Evolutionary conservation across 257 asterid species (phyloP), one percentile per base, ranked within the genome.

Genomic region (Oldenlandia corymbosa): DNA sequence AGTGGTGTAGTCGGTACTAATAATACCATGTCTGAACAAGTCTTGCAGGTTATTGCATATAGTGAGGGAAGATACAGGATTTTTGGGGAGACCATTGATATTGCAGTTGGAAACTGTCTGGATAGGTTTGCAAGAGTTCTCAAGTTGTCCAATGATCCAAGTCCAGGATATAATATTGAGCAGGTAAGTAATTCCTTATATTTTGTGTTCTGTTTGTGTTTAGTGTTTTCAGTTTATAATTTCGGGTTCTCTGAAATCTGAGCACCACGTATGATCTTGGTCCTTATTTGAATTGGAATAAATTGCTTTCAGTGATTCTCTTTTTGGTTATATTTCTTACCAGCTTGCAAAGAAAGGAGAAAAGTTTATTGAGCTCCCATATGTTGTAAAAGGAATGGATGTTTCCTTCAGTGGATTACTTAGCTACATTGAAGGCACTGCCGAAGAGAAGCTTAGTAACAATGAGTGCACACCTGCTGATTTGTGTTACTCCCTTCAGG

Each of bases 81-180:
- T 65, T 91, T 91, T 30, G 97, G 97, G 34, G 97, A 91, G 81
- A 91, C 97, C 1, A 91, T 91, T 43, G 97, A 91, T 67, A 91
- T 88, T 57, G 97, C 97, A 0, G 94, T 91, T 47, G 97, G 97
- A 17, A 92, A 92, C 81, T 92, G 98, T 68, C 78, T 92, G 81
- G 99, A 92, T 70, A 82, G 99, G 73, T 92, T 92, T 81, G 99
- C 99, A n/a, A 75, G 98, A 80, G 97, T 92, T 68, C 91, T 92
- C 62, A 89, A 71, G 21, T 78, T 92, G 66, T 92, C 99, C 17
- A 92, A 92, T 67, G 97, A 92, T 78, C 99, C 97, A 48, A 92
- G 97, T 70, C 97, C 97, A 12, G 99, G 99, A n/a, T 92, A 92
- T 83, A 92, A 89, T 75, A 92, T 92, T 57, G 99, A 92, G 78